Evolutionary conservation across 305 asterid species (phyloP), one percentile per base, ranked within the genome.

Genomic region (Fraxinus dipetala): DNA sequence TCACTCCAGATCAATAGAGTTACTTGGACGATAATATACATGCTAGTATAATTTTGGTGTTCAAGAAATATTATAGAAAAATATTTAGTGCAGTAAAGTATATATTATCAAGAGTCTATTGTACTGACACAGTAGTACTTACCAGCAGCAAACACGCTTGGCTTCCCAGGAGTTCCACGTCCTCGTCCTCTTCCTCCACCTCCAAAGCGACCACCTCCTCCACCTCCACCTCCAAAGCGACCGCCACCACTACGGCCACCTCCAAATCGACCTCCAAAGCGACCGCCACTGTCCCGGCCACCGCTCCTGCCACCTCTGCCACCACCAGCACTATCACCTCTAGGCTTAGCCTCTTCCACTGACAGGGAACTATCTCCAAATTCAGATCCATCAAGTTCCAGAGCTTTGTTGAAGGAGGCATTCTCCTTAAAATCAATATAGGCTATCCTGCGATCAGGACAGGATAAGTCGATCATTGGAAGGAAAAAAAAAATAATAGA

Each of bases 281-380:
- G 43, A 14, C 91, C 89, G 3, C 90, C 87, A 38, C 61, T 79
- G 31, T 78, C 86, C 10, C 80, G 54, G 54, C 89, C 82, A 36
- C 88, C 86, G 16, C 90, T 48, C n/a, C 86, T 79, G 5, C 82
- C 79, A 9, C 85, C 84, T 10, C 95, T 79, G 6, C 91, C 85
- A 26, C 89, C 81, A 45, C 91, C 75, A 20, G 82, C 36, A 14
- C 86, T 78, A 56, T 88, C 85, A 67, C 45, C 85, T 86, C 90
- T 91, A 22, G 97, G 95, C 79, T 73, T 94, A 0, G 98, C 97
- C 87, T 89, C 95, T 54, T 89, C 87, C 81, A 96, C 98, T 0
- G 59, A 36, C 83, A 96, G 78, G 35, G 76, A 6, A 79, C 59
- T 35, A 18, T 81, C 90, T 35, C 91, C 91, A 28, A 90, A 35